Evolutionary conservation across 495 filamentous ascomycete species (phyloP).

Genomic region (Glarea lozoyensis): DNA sequence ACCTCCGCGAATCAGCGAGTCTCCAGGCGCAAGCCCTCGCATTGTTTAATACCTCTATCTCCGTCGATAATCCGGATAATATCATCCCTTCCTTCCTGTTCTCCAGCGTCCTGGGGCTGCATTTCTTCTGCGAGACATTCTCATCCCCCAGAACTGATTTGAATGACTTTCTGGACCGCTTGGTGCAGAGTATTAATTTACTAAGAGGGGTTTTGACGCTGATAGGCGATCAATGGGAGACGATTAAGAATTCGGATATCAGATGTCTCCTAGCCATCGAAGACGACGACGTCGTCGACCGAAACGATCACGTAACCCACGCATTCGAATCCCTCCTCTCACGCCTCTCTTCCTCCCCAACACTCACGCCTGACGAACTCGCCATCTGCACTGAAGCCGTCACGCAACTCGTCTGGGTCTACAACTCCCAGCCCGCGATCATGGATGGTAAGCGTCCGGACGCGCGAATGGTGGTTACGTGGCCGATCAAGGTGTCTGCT

Average conservation of each 20-base stretch:
- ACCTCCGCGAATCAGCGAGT: conserved; percentile 27
- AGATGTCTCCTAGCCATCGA: conserved; percentile 1
- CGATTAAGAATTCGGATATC: conserved; percentile 11
- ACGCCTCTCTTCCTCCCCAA: background rate
- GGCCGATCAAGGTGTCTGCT: conserved; percentile 24
- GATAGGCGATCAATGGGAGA: conserved; percentile 21
- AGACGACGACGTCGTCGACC: background rate
- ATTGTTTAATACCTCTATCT: conserved; percentile 22
- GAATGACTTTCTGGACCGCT: conserved; percentile 27
- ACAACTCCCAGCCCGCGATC: conserved; percentile 1
- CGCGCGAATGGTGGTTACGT: conserved; percentile 19
- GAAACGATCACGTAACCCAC: conserved; percentile 3
- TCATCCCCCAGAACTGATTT: conserved; percentile 24
- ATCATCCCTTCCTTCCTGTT: conserved; percentile 40
- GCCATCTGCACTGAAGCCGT: conserved; percentile 11
- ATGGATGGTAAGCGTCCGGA: background rate
- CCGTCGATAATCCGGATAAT: conserved; percentile 24
- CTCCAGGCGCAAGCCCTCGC: conserved; percentile 33
- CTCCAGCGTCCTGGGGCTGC: conserved; percentile 33
- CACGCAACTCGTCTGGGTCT: conserved; percentile 10
- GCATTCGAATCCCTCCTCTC: conserved; percentile 2
- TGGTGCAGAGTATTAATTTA: conserved; percentile 32
- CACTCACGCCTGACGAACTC: conserved; percentile 1
- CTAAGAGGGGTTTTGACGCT: conserved; percentile 35
- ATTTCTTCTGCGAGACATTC: conserved; percentile 37